phyloP scores from a whole-genome alignment of 306 rosid species.

The Gastrolobium villosum region DNA sequence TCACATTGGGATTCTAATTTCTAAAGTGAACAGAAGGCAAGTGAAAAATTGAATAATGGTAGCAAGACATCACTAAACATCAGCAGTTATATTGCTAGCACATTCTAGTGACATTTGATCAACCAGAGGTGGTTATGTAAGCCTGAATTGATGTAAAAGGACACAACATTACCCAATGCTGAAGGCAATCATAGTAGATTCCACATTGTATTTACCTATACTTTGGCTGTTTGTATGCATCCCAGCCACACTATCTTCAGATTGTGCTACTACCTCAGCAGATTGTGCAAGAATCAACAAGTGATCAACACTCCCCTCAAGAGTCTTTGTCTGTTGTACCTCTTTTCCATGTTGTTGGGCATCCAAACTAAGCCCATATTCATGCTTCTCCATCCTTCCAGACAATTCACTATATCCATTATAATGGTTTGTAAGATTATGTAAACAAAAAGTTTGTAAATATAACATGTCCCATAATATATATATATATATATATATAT shows the following conservation, averaged over 20 bases:
- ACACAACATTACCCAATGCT: conserved; percentile 23
- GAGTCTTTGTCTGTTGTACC: conserved; percentile 14
- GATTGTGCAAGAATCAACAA: conserved; percentile 53
- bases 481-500: too few species aligned
- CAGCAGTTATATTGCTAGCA: conserved; percentile 25
- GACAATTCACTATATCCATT: conserved; percentile 24
- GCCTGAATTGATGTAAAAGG: conserved; percentile 32
- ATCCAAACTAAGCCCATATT: not conserved
- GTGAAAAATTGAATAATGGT: conserved; percentile 18
- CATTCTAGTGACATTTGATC: conserved; percentile 24
- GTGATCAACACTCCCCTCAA: conserved; percentile 38
- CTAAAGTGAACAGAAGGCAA: conserved; percentile 19
- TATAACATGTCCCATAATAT: too few species aligned
- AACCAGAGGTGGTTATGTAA: conserved; percentile 14
- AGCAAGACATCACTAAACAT: conserved; percentile 40
- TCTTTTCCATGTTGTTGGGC: conserved; percentile 25
- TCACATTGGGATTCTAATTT: not conserved
- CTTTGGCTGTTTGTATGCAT: conserved; percentile 14
- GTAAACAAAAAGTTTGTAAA: too few species aligned
- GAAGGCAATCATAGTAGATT: not conserved
- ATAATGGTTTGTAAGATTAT: too few species aligned
- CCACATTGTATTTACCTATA: conserved; percentile 25
- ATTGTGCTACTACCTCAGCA: conserved; percentile 46
- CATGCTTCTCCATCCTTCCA: conserved; percentile 29
- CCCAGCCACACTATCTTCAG: conserved; percentile 27